Conservation (phyloP, 352 stramenopile genomes). For the Phytophthora fragariae region DNA sequence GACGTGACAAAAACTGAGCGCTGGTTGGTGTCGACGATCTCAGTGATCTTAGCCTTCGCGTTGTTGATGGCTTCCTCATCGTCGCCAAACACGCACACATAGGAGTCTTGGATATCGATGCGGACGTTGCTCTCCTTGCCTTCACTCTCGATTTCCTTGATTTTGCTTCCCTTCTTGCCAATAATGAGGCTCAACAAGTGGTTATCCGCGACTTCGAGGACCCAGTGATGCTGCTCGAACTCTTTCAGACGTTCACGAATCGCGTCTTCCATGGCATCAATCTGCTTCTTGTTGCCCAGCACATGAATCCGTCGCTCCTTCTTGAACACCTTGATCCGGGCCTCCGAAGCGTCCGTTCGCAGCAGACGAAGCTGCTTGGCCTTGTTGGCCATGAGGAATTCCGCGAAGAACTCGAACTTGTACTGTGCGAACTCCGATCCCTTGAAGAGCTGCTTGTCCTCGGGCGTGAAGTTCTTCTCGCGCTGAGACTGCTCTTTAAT, state of each 20-base stretch:
- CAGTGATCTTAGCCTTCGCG: conserved; percentile 60
- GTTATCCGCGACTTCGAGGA: conserved; percentile 64
- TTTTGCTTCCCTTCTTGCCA: conserved; percentile 81
- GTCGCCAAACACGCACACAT: conserved; percentile 76
- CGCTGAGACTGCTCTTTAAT: conserved; percentile 71
- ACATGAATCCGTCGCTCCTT: conserved; percentile 67
- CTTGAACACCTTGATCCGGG: conserved; percentile 77
- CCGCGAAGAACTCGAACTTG: conserved; percentile 83
- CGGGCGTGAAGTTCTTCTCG: conserved; percentile 60
- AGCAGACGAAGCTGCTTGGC: conserved; percentile 70
- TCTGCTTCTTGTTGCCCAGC: conserved; percentile 73
- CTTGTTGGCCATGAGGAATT: conserved; percentile 86
- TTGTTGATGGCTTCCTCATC: conserved; percentile 52
- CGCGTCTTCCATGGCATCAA: conserved; percentile 67
- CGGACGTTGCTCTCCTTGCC: conserved; percentile 56
- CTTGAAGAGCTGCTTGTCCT: conserved; percentile 54
- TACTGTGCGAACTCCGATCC: conserved; percentile 50
- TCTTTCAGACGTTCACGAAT: conserved; percentile 59
- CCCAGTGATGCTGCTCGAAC: conserved; percentile 70
- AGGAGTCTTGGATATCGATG: conserved; percentile 73
- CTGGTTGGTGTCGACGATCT: conserved; percentile 82
- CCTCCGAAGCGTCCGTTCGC: conserved; percentile 63
- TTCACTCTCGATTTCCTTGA: conserved; percentile 76
- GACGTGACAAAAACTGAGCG: conserved; percentile 73
- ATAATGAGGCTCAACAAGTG: conserved; percentile 82